These are phyloP conservation scores for Marasmius tenuissimus DNA, from an alignment of 1,284 basidiomycete genomes.

Conservation along the genomic window DNA sequence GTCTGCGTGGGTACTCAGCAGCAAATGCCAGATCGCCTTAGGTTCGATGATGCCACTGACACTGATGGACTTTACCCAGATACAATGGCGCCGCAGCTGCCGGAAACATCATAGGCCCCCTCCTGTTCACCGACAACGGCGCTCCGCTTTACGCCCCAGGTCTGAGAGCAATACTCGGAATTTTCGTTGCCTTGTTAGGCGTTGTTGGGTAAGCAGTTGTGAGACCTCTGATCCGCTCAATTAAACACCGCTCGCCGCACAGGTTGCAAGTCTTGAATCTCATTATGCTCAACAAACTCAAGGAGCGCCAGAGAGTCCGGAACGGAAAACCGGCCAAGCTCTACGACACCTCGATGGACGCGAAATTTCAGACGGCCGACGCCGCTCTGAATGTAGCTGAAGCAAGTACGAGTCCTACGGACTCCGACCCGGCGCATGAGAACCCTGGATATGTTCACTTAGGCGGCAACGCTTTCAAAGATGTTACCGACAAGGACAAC, in stretches of 20 bases:
- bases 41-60: too few species aligned
- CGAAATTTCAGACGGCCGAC: conserved; percentile 6
- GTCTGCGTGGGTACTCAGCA: not conserved
- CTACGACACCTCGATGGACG: conserved; percentile 14
- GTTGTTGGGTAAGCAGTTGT: conserved; percentile 2
- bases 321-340: conserved; percentile 14
- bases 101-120: conserved; percentile 19
- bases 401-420: not conserved
- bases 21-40: not conserved
- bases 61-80: not conserved
- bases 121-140: conserved; percentile 12
- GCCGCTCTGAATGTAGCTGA: not conserved
- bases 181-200: conserved; percentile 13
- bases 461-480: conserved; percentile 12
- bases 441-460: not conserved
- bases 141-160: conserved; percentile 15
- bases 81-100: conserved; percentile 14
- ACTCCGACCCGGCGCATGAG: not conserved
- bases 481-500: conserved; percentile 14
- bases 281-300: conserved; percentile 10
- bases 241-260: not conserved
- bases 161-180: conserved; percentile 10
- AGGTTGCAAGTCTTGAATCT: conserved; percentile 12
- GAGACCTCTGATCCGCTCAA: not conserved
- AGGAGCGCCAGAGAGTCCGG: conserved; percentile 9